Base-by-base conservation (phyloP, 179 eudicot species). In the Sideroxylon spinosum region DNA sequence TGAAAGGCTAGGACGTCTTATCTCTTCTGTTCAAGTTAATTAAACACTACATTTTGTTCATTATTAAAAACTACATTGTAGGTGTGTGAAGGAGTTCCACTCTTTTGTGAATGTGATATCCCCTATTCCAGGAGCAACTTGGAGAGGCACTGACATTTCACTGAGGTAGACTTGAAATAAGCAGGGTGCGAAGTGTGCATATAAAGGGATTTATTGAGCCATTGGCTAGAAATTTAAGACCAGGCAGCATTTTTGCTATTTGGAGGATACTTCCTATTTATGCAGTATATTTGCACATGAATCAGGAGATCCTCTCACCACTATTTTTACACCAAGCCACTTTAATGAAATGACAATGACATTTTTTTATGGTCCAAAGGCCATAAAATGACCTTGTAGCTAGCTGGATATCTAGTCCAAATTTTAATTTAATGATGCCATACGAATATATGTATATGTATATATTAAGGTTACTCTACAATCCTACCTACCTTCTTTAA, bases 41-140 rank as follows among this genome's bases (percentile, higher is more conserved):
- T n/a, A n/a, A n/a, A n/a, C n/a, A n/a, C n/a, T n/a, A n/a, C n/a
- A n/a, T n/a, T n/a, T n/a, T n/a, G n/a, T n/a, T n/a, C n/a, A n/a
- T n/a, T n/a, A n/a, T n/a, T n/a, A n/a, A n/a, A n/a, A n/a, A n/a
- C n/a, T n/a, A n/a, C n/a, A n/a, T n/a, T n/a, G n/a, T n/a, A n/a
- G 32, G 46, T 49, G 25, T 26, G 70, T 19, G 70, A 37, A 50
- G 63, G 26, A 3, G 49, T 49, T 19, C 48, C 10, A 12, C 12
- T 63, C 59, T 44, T n/a, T 32, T 48, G 29, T 9, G 56, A 52
- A 10, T 10, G 70, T 75, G 78, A 48, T 20, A 5, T 75, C 59
- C 59, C 70, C 59, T 74, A 53, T 74, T 57, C 49, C 71, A 59
- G 37, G 22, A 78, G 74, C 80, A 78, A 68, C 37, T 70, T 78